These are phyloP conservation scores for Alliaria petiolata DNA, from an alignment of 345 rosid species.

Conservation along the genomic window DNA sequence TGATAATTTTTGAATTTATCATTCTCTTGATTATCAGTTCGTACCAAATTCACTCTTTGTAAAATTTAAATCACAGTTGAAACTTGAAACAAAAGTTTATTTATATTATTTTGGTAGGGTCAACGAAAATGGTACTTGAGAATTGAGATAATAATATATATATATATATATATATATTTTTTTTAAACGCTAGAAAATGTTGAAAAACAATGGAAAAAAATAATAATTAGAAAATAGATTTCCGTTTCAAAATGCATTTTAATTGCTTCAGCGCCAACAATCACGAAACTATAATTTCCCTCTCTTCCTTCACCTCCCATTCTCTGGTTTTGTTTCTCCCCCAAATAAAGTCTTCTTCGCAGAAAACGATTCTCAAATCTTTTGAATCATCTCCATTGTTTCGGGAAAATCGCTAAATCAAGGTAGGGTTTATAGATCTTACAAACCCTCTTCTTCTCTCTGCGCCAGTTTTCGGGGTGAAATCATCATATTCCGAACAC, in stretches of 20 bases:
- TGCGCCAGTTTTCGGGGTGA: neutral
- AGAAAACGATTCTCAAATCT: neutral
- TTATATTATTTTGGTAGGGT: no score
- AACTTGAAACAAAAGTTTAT: no score
- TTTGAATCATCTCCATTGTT: neutral
- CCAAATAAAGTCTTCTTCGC: neutral
- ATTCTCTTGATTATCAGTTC: no score
- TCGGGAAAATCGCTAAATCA: neutral
- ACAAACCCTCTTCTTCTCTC: neutral
- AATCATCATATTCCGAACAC: neutral
- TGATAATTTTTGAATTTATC: no score
- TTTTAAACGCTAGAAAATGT: neutral
- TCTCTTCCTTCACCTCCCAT: constrained; percentile 4
- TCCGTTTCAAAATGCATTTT: neutral
- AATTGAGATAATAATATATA: no score
- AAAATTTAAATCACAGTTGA: no score
- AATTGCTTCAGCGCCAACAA: constrained; percentile 2
- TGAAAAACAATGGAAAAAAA: neutral
- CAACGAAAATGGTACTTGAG: no score
- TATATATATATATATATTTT: no score
- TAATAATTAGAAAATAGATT: neutral
- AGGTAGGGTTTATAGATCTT: neutral
- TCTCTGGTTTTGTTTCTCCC: neutral
- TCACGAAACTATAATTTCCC: neutral
- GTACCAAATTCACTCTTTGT: no score